These are phyloP conservation scores for Cucumis sativus DNA, from an alignment of 306 rosid genomes.

Conservation along the genomic window DNA sequence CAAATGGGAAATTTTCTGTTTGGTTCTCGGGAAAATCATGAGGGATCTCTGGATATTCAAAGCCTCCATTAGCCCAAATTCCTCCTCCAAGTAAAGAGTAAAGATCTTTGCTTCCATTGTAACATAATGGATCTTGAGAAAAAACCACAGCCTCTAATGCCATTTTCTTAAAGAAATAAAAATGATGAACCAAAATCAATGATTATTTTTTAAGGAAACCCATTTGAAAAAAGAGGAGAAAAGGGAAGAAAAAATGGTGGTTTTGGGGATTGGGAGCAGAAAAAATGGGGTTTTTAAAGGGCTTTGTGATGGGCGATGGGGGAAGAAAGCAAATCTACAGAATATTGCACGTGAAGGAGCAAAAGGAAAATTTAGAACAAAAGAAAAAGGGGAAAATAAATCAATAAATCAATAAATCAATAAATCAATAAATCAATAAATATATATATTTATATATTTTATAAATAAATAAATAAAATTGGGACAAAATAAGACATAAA, in stretches of 20 bases:
- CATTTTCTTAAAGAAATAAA: slow-evolving; percentile 28
- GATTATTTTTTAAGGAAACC: not conserved
- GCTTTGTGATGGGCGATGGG: slow-evolving; percentile 25
- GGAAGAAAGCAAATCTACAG: slow-evolving; percentile 26
- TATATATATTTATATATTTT: no score
- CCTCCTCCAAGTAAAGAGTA: slow-evolving; percentile 32
- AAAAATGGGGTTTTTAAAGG: not conserved
- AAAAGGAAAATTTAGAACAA: not conserved
- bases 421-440: no score
- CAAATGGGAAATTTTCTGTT: slow-evolving; percentile 24
- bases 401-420: no score
- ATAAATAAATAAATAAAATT: not conserved
- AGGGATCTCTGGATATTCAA: slow-evolving; percentile 11
- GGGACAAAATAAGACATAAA: not conserved
- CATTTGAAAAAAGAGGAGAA: not conserved
- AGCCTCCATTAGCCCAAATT: slow-evolving; percentile 19
- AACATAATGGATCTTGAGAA: slow-evolving; percentile 46
- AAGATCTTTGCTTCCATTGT: slow-evolving; percentile 31
- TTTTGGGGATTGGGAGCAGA: not conserved
- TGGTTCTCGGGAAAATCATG: slow-evolving; percentile 37
- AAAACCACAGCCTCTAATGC: slow-evolving; percentile 74
- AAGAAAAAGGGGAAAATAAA: no score
- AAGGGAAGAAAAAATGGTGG: not conserved
- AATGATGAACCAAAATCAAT: not conserved
- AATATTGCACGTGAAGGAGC: slow-evolving; percentile 56